A percentile compares a stretch with the other conserved stretches of the same genome.
Evolutionary conservation across 257 asterid genomes (phyloP).

Genomic region (Solanum bukasovii): DNA sequence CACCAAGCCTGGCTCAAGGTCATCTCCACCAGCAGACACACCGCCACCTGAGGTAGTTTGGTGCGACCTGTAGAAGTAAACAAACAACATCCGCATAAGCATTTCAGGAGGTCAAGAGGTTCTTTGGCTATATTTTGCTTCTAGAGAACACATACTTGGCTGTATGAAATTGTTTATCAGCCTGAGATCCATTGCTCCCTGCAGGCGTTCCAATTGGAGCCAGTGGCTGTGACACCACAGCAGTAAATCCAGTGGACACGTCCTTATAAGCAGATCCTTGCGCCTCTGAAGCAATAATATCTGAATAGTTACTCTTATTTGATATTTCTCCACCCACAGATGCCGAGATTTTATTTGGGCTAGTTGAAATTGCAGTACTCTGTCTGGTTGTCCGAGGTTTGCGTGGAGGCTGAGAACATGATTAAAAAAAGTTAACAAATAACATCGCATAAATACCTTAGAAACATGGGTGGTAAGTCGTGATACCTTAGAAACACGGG

Average conservation of each 20-base stretch:
- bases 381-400: conserved; percentile 42
- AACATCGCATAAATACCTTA: not conserved
- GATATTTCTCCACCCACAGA: conserved; percentile 33
- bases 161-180: conserved; percentile 19
- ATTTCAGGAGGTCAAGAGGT: not conserved
- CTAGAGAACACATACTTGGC: conserved; percentile 34
- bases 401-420: conserved; percentile 39
- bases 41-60: conserved; percentile 29
- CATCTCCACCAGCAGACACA: conserved; percentile 34
- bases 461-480: not conserved
- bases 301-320: conserved; percentile 15
- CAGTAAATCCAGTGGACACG: conserved; percentile 24
- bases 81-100: conserved; percentile 5
- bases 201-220: conserved; percentile 66
- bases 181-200: conserved; percentile 35
- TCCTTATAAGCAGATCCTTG: conserved; percentile 30
- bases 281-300: conserved; percentile 33
- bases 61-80: conserved; percentile 33
- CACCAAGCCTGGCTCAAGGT: conserved; percentile 25
- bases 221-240: conserved; percentile 40
- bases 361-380: conserved; percentile 27
- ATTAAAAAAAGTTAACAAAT: not conserved
- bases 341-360: conserved; percentile 25
- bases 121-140: not conserved
- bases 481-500: conserved; percentile 53